Evolutionary conservation across 495 filamentous ascomycete genomes (phyloP).

Genomic region (Neurospora sp.): DNA sequence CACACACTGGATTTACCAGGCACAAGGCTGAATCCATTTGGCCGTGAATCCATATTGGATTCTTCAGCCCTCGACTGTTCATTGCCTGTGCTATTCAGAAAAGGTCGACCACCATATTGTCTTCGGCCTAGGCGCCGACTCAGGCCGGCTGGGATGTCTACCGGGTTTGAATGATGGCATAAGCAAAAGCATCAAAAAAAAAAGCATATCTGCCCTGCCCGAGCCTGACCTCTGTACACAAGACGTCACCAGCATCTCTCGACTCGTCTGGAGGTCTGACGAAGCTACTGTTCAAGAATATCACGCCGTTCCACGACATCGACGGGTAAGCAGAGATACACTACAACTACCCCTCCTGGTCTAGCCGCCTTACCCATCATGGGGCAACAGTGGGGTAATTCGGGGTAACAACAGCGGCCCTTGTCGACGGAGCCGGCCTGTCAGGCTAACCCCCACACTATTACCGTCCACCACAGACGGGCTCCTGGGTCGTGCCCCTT

Average conservation of each 20-base stretch:
- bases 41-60: not conserved
- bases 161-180: not conserved
- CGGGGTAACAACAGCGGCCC: conserved; percentile 6
- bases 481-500: conserved; percentile 18
- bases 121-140: not conserved
- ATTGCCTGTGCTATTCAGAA: not conserved
- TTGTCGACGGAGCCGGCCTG: conserved; percentile 2
- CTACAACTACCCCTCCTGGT: conserved; percentile 8
- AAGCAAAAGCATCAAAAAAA: not conserved
- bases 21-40: not conserved
- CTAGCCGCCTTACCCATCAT: conserved; percentile 6
- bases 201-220: not conserved
- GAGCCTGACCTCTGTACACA: not conserved
- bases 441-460: conserved; percentile 30
- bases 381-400: not conserved
- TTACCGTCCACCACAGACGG: conserved; percentile 10
- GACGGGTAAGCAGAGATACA: not conserved
- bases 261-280: not conserved
- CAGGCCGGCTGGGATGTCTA: not conserved
- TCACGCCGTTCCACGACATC: not conserved
- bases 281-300: conserved; percentile 1
- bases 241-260: not conserved
- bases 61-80: not conserved
- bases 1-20: not conserved
- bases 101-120: not conserved